Conservation (phyloP, 2,329 filamentous ascomycete genomes). For the Paraphaeosphaeria minitans region DNA sequence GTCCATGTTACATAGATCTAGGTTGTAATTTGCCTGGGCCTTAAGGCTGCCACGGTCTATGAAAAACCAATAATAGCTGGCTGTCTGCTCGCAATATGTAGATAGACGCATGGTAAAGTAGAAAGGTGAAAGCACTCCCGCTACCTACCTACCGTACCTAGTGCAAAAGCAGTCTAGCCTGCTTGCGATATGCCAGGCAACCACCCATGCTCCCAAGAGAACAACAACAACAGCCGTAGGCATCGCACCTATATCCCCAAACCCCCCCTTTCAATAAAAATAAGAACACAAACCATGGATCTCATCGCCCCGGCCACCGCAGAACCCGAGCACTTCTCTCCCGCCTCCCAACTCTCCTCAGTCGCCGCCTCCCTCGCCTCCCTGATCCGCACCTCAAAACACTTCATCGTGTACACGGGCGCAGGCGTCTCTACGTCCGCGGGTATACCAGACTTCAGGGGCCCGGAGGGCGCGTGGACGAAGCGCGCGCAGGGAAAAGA, state of each 20-base stretch:
- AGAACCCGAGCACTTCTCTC: not conserved
- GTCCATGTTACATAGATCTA: no score
- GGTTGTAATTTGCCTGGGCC: no score
- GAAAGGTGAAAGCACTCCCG: no score
- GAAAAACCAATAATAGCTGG: no score
- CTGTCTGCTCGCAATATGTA: no score
- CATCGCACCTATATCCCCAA: not conserved
- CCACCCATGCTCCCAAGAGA: not conserved
- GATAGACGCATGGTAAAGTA: not conserved
- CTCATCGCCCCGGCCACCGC: constrained; percentile 7
- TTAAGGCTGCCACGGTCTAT: no score
- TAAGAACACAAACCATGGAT: not conserved
- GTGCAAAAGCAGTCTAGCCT: not conserved
- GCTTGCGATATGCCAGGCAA: not conserved
- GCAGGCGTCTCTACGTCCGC: constrained; percentile 2
- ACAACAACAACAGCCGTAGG: not conserved
- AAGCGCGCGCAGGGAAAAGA: constrained; percentile 10
- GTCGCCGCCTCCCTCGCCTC: not conserved
- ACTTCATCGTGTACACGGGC: constrained; percentile 8
- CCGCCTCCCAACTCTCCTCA: not conserved
- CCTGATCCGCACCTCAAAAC: not conserved
- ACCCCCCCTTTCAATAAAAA: not conserved
- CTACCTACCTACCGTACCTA: not conserved
- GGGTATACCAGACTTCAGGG: constrained; percentile 6
- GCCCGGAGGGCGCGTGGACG: constrained; percentile 5